phyloP scores from a whole-genome alignment of 2,329 filamentous ascomycete genomes.

The Westerdykella sp. region DNA sequence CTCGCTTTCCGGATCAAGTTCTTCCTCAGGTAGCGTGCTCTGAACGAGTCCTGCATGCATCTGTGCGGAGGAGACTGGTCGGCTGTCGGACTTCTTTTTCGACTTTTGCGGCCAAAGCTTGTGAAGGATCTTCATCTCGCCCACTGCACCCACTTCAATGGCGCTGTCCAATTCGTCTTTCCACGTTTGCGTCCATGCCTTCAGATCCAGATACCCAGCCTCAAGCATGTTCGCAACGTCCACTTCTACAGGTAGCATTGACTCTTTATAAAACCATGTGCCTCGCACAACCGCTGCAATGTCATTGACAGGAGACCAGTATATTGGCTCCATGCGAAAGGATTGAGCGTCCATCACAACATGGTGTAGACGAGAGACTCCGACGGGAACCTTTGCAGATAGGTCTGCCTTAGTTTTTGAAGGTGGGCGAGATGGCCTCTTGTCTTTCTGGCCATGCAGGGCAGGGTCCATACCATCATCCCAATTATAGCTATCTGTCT shows the following conservation, averaged over 20 bases:
- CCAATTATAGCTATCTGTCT: slow-evolving; percentile 46
- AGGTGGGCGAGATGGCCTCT: slow-evolving; percentile 15
- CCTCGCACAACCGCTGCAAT: slow-evolving; percentile 74
- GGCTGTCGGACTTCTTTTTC: slow-evolving; percentile 45
- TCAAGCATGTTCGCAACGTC: slow-evolving; percentile 86
- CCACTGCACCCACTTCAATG: slow-evolving; percentile 78
- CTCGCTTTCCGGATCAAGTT: slow-evolving; percentile 41
- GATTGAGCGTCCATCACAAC: slow-evolving; percentile 64
- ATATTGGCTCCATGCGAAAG: slow-evolving; percentile 84
- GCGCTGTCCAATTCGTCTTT: slow-evolving; percentile 84
- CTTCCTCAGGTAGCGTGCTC: slow-evolving; percentile 29
- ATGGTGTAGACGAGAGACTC: slow-evolving; percentile 81
- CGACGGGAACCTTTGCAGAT: slow-evolving; percentile 66
- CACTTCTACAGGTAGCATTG: slow-evolving; percentile 83
- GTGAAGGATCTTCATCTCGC: slow-evolving; percentile 86
- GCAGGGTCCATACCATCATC: slow-evolving; percentile 38
- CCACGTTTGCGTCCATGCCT: slow-evolving; percentile 90
- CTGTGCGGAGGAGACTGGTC: slow-evolving; percentile 34
- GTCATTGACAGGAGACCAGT: slow-evolving; percentile 93
- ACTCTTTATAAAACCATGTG: slow-evolving; percentile 97
- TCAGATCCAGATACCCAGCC: slow-evolving; percentile 78
- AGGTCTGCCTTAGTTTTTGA: slow-evolving; percentile 30
- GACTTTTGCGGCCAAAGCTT: slow-evolving; percentile 68
- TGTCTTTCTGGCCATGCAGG: slow-evolving; percentile 25
- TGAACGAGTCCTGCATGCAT: slow-evolving; percentile 25